A percentile compares a stretch with the other conserved stretches of the same genome.
Conservation (phyloP, 306 rosid species). For the Albizia julibrissin region DNA sequence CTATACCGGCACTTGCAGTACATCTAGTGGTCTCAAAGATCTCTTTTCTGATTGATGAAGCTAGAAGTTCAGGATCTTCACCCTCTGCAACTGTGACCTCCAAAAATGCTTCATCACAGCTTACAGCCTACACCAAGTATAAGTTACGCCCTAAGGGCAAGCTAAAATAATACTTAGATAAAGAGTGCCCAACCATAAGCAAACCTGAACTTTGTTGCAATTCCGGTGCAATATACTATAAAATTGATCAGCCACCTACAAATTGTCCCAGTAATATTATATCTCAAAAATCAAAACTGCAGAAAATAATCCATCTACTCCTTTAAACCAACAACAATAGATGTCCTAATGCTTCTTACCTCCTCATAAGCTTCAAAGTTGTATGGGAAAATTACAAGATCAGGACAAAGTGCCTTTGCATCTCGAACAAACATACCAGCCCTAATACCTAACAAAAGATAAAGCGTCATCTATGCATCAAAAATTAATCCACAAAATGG, state of each 20-base stretch:
- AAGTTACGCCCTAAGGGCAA: conserved; percentile 20
- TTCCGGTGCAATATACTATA: conserved; percentile 76
- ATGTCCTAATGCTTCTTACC: conserved; percentile 46
- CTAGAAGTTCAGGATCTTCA: conserved; percentile 69
- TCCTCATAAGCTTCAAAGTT: conserved; percentile 92
- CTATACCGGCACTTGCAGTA: conserved; percentile 89
- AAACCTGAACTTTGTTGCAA: conserved; percentile 89
- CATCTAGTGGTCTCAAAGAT: conserved; percentile 79
- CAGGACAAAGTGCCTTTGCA: conserved; percentile 85
- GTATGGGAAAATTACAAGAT: conserved; percentile 76
- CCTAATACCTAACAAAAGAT: conserved; percentile 60
- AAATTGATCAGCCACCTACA: conserved; percentile 94
- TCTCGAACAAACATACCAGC: conserved; percentile 96
- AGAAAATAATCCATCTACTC: conserved; percentile 25
- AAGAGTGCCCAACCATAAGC: conserved; percentile 33
- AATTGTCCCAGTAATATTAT: conserved; percentile 35
- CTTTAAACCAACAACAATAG: conserved; percentile 4
- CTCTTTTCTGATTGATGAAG: conserved; percentile 73
- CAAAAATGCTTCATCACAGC: conserved; percentile 97
- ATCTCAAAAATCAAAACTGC: conserved; percentile 11
- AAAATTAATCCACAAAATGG: conserved; percentile 17
- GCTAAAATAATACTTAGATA: conserved; percentile 19
- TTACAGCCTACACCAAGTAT: conserved; percentile 72
- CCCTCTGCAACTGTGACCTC: conserved; percentile 63
- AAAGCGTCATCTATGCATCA: conserved; percentile 20